Evolutionary conservation across 108 stramenopile species (phyloP).

Genomic region (Aurantiochytrium sp.): DNA sequence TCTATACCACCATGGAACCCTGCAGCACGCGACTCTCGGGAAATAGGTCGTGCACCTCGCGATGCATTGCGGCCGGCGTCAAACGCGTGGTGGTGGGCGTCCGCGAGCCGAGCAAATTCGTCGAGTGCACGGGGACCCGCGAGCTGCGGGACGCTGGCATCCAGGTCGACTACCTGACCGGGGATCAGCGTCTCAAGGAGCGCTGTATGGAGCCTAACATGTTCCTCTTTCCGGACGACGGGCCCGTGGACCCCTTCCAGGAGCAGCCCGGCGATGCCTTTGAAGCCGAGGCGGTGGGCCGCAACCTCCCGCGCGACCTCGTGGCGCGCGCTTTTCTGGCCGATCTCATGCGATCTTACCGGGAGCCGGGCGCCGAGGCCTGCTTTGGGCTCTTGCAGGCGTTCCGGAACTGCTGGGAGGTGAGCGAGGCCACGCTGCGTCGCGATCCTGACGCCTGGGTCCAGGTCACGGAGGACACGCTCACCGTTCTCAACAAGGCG

Average conservation of each 20-base stretch:
- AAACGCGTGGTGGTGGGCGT: slow-evolving; percentile 23
- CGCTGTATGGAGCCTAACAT: slow-evolving; percentile 21
- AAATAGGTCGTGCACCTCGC: slow-evolving; percentile 2
- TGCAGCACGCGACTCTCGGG: slow-evolving; percentile 25
- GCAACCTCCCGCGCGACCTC: background rate
- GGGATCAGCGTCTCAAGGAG: background rate
- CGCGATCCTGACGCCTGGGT: background rate
- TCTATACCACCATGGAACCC: slow-evolving; percentile 37
- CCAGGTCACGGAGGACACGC: background rate
- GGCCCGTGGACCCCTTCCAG: background rate
- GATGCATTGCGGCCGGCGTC: background rate
- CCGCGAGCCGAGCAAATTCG: slow-evolving; percentile 29
- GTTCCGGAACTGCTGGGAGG: slow-evolving; percentile 1
- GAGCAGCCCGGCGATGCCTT: background rate
- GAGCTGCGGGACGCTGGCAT: background rate
- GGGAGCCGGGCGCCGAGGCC: background rate
- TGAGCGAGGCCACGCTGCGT: background rate
- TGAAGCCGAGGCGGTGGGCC: background rate
- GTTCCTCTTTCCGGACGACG: background rate
- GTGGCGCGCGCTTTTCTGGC: background rate
- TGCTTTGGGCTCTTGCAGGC: background rate
- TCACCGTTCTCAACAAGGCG: background rate
- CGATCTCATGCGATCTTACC: background rate
- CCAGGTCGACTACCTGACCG: slow-evolving; percentile 12
- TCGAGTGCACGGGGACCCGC: slow-evolving; percentile 18